Conservation (phyloP, 805 yeast genomes). For the Wickerhamiella vanderwaltii region DNA sequence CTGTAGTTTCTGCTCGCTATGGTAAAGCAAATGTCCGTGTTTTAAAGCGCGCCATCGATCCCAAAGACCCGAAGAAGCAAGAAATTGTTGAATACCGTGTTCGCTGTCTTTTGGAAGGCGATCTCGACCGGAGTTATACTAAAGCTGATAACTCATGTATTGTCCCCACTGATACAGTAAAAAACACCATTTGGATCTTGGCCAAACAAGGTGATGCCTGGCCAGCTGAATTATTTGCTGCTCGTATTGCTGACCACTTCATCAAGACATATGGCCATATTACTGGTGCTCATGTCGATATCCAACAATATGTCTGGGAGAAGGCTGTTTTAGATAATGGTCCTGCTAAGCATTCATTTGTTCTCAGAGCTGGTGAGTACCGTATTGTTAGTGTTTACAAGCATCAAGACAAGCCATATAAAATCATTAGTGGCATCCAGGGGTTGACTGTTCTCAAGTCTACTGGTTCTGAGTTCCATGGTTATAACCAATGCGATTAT, state of each 20-base stretch:
- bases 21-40: slow-evolving; percentile 92
- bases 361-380: slow-evolving; percentile 73
- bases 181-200: slow-evolving; percentile 72
- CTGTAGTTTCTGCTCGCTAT: slow-evolving; percentile 32
- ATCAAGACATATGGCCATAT: slow-evolving; percentile 66
- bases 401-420: slow-evolving; percentile 33
- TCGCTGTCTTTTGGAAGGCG: slow-evolving; percentile 60
- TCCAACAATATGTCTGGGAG: slow-evolving; percentile 69
- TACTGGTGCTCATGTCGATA: slow-evolving; percentile 52
- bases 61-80: slow-evolving; percentile 58
- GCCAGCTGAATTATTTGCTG: slow-evolving; percentile 87
- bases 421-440: slow-evolving; percentile 55
- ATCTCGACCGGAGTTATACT: slow-evolving; percentile 70
- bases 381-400: slow-evolving; percentile 37
- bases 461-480: slow-evolving; percentile 87
- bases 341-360: slow-evolving; percentile 71
- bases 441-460: slow-evolving; percentile 78
- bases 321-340: slow-evolving; percentile 64
- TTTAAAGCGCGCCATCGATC: slow-evolving; percentile 74
- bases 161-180: slow-evolving; percentile 90
- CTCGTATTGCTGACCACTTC: slow-evolving; percentile 72
- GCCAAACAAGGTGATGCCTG: slow-evolving; percentile 76
- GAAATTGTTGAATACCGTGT: slow-evolving; percentile 80
- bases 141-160: slow-evolving; percentile 78
- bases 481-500: slow-evolving; percentile 74